Base-by-base conservation (phyloP, 495 filamentous ascomycete genomes). In the Lentithecium fluviatile region DNA sequence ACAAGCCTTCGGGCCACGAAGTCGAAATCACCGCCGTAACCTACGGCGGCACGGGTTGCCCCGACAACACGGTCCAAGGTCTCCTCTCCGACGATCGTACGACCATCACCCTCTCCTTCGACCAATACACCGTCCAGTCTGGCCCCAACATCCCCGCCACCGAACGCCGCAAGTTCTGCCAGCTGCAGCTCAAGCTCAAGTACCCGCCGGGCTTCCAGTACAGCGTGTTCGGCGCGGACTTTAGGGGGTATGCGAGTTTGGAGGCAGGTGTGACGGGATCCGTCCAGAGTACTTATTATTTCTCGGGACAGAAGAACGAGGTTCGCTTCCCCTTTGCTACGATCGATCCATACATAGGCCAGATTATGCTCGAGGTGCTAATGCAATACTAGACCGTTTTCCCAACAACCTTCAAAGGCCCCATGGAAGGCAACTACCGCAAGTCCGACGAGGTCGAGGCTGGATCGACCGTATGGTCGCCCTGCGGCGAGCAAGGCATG, bases 161-260 rank as follows among this genome's bases (percentile, higher is more conserved):
- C 1, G 61, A 64, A 40, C 61, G 61, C 17, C 61, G 61, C 55
- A 64, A 64, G 55, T 64, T 64, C 55, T 64, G 56, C 45, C 61
- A 64, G 55, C 45, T 64, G 26, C 61, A 64, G 34, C 23, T 64
- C 25, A 64, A 64, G 61, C 50, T 64, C 13, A 64, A 55, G 56
- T 64, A 64, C 38, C 61, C 61, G 10, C 34, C 29, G 19, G 61
- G 61, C 23, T 64, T 64, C 37, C 61, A 64, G 24, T 64, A 48
- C 23, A 37, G 23, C 23, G 32, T 64, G 15, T 64, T 64, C 25
- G 61, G 55, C 5, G 61, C 61, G 2, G 61, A 64, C 54, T 64
- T 13, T 24, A 19, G 61, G 0, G 61, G 61, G 3, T 64, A 64
- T 45, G 61, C 55, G 5, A 57, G 52, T 55, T 23, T 64, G 26